Conservation (phyloP, 129 eudicot species). For the Flaveria ramosissima region DNA sequence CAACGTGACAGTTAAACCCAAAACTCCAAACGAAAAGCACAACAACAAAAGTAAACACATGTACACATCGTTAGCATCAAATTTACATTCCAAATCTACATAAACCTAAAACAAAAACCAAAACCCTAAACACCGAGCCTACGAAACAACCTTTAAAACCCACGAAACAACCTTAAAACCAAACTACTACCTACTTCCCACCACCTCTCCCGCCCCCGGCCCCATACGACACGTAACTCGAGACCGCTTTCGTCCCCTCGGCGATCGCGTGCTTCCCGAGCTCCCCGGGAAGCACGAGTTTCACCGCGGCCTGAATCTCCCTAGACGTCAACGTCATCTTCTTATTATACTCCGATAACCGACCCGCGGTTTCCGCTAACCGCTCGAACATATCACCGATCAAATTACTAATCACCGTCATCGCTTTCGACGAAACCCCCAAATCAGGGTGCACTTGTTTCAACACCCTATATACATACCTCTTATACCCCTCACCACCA, state of each 20-base stretch:
- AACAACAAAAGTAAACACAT: no score
- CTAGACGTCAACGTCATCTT: constrained; percentile 61
- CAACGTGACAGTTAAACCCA: no score
- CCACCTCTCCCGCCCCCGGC: no score
- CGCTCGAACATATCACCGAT: constrained; percentile 86
- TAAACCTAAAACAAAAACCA: no score
- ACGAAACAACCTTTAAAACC: no score
- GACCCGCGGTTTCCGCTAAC: constrained; percentile 60
- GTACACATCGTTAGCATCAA: no score
- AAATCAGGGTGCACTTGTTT: constrained; percentile 92
- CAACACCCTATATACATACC: constrained; percentile 67
- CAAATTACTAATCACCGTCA: constrained; percentile 63
- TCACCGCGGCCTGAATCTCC: constrained; percentile 88
- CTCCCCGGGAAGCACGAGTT: constrained; percentile 81
- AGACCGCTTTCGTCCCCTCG: constrained; percentile 79
- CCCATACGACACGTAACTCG: constrained; percentile 33
- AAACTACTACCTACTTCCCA: no score
- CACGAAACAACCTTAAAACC: no score
- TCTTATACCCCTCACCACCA: constrained; percentile 75
- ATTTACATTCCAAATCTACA: no score
- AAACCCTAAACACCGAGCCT: no score
- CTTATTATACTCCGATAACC: constrained; percentile 39
- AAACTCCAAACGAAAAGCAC: no score
- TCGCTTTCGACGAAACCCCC: constrained; percentile 72
- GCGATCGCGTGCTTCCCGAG: constrained; percentile 85